A percentile compares a stretch with the other conserved stretches of the same genome.
These are phyloP conservation scores for Kodamaea lidongshanica DNA, from an alignment of 805 yeast species.

Conservation along the genomic window DNA sequence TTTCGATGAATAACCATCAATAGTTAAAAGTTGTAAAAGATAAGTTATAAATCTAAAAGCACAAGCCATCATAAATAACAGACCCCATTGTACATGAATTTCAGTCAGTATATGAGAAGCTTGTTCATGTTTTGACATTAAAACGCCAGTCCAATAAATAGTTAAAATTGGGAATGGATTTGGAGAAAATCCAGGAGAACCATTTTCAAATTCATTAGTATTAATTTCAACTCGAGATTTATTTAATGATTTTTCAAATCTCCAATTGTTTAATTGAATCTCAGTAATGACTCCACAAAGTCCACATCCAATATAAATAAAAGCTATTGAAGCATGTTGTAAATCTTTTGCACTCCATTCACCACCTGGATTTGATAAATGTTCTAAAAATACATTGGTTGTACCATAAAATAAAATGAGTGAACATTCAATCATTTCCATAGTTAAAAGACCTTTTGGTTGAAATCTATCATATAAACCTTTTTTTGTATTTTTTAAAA, in stretches of 20 bases:
- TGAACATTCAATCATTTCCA: constrained; percentile 80
- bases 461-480: constrained; percentile 33
- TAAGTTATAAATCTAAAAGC: constrained; percentile 66
- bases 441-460: constrained; percentile 50
- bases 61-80: constrained; percentile 74
- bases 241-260: constrained; percentile 37
- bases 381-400: constrained; percentile 88
- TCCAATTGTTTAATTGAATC: constrained; percentile 56
- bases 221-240: neutral
- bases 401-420: constrained; percentile 82
- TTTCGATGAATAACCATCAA: constrained; percentile 9
- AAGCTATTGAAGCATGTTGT: constrained; percentile 87
- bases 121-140: constrained; percentile 94
- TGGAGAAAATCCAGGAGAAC: constrained; percentile 74
- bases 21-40: constrained; percentile 43
- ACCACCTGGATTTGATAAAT: constrained; percentile 61
- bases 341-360: constrained; percentile 85
- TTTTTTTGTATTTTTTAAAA: constrained; percentile 11
- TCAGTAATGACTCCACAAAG: constrained; percentile 84
- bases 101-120: constrained; percentile 69
- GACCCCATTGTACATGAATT: constrained; percentile 92
- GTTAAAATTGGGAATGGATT: constrained; percentile 94
- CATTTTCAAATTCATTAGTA: constrained; percentile 15
- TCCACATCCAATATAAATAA: constrained; percentile 88
- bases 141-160: constrained; percentile 91